Evolutionary conservation across 2,329 filamentous ascomycete species (phyloP).

Genomic region (Botrytis fragariae): DNA sequence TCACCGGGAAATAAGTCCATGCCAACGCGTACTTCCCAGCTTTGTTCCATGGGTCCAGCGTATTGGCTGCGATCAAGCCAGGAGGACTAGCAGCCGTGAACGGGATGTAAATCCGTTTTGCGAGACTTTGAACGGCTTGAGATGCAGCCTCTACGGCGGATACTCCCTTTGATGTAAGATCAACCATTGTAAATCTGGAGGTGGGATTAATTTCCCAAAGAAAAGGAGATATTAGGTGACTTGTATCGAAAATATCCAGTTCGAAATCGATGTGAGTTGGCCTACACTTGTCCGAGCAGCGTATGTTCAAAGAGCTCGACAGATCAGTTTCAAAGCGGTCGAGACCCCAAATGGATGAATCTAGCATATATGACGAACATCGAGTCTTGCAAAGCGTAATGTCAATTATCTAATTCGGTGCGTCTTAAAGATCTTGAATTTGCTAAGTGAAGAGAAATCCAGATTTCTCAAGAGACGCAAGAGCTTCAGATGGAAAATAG

Average conservation of each 20-base stretch:
- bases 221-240: neutral
- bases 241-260: neutral
- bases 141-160: conserved; percentile 30
- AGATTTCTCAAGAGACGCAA: conserved; percentile 40
- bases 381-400: conserved; percentile 7
- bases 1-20: conserved; percentile 84
- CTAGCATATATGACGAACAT: conserved; percentile 6
- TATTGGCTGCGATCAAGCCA: conserved; percentile 60
- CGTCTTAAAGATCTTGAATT: neutral
- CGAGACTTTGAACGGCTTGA: conserved; percentile 33
- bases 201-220: neutral
- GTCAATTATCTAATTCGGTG: neutral
- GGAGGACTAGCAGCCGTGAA: conserved; percentile 58
- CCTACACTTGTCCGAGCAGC: neutral
- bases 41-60: conserved; percentile 74
- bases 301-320: conserved; percentile 5
- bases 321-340: neutral
- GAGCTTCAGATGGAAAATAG: neutral
- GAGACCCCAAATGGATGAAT: conserved; percentile 1
- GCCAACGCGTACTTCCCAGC: conserved; percentile 83
- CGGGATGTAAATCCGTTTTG: conserved; percentile 56
- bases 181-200: conserved; percentile 3
- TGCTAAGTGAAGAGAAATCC: conserved; percentile 39
- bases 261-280: neutral
- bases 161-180: conserved; percentile 20